Percentiles rank a stretch among this genome's conserved stretches.
Conservation (phyloP, 2,329 filamentous ascomycete species). For the Fusarium compactum region DNA sequence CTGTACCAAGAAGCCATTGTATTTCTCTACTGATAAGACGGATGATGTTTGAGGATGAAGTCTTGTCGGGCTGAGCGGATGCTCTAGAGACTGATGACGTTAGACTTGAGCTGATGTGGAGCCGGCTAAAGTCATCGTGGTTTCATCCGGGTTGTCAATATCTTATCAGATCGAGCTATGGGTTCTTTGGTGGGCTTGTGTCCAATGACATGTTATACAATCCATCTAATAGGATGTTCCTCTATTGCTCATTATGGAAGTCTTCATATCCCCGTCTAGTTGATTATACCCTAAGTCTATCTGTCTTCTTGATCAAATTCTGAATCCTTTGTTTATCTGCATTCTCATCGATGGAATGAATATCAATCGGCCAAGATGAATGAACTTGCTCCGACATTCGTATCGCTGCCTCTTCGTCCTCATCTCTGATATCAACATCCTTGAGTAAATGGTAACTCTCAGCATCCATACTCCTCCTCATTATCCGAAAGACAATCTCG, state of each 20-base stretch:
- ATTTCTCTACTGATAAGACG: not conserved
- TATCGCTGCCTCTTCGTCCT: not conserved
- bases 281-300: not conserved
- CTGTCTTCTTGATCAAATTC: not conserved
- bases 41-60: not conserved
- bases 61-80: not conserved
- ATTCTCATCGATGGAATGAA: not conserved
- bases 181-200: not conserved
- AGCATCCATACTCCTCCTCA: not conserved
- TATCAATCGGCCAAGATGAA: not conserved
- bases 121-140: not conserved
- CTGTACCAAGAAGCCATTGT: not conserved
- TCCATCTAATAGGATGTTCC: not conserved
- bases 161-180: not conserved
- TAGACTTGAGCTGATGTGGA: not conserved
- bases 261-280: not conserved
- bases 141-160: not conserved
- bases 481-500: not conserved
- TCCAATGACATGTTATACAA: not conserved
- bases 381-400: not conserved
- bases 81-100: not conserved
- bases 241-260: not conserved
- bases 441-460: accelerated
- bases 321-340: not conserved
- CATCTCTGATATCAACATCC: not conserved